These are phyloP conservation scores for Allium fistulosum DNA, from an alignment of 106 monocot genomes.

Conservation along the genomic window DNA sequence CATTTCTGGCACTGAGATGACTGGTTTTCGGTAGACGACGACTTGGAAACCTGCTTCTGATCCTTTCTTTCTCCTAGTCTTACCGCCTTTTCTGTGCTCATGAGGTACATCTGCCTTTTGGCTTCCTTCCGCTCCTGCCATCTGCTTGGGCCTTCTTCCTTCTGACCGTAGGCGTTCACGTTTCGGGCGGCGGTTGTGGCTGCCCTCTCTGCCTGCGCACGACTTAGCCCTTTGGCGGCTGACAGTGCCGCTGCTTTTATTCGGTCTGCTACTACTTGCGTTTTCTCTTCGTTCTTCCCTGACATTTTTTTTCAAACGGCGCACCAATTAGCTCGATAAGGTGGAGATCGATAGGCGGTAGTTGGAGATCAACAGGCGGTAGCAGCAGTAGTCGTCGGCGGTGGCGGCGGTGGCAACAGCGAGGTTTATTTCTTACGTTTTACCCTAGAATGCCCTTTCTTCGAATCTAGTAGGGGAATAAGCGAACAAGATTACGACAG, in stretches of 20 bases:
- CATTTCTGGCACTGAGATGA: constrained; percentile 89
- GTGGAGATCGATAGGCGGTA: too few relatives aligned
- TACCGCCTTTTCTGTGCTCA: constrained; percentile 98
- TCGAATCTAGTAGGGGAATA: too few relatives aligned
- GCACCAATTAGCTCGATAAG: too few relatives aligned
- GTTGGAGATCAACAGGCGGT: too few relatives aligned
- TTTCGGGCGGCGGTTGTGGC: constrained; percentile 83
- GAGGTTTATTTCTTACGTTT: too few relatives aligned
- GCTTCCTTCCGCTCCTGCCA: constrained; percentile 99
- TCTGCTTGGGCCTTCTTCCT: constrained; percentile 95
- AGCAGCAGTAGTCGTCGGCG: too few relatives aligned
- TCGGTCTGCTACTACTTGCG: constrained; percentile 55
- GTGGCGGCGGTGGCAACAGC: too few relatives aligned
- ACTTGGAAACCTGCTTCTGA: constrained; percentile 18
- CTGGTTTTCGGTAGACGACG: constrained; percentile 17
- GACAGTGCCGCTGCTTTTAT: constrained; percentile 75
- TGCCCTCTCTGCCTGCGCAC: constrained; percentile 90
- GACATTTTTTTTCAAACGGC: constrained; percentile 32
- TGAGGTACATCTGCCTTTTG: constrained; percentile 97
- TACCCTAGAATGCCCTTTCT: too few relatives aligned
- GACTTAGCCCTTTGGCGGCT: constrained; percentile 81
- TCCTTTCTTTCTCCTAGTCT: constrained; percentile 85
- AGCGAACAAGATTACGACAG: too few relatives aligned
- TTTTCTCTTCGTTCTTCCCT: constrained; percentile 76
- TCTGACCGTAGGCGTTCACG: constrained; percentile 98